Evolutionary conservation across 164 flowering plant genomes (phyloP).

Genomic region (Liriodendron chinense): DNA sequence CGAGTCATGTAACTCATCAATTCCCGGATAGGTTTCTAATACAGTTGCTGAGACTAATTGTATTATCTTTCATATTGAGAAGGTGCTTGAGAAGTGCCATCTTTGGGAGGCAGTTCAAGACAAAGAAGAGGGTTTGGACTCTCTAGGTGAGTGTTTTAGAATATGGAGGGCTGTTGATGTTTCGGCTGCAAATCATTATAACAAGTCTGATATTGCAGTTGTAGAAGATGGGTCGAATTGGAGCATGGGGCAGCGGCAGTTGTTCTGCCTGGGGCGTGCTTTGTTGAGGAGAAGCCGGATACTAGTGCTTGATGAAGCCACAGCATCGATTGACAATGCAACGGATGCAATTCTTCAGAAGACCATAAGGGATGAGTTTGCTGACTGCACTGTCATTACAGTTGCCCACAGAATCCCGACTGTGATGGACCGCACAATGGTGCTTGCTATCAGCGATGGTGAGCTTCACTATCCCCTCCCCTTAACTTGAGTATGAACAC

Average conservation of each 20-base stretch:
- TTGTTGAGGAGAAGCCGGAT: conserved; percentile 51
- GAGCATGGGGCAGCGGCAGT: conserved; percentile 74
- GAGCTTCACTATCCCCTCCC: neutral
- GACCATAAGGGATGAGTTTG: conserved; percentile 54
- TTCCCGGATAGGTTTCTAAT: no score
- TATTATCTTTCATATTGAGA: conserved; percentile 4
- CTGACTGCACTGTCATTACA: conserved; percentile 55
- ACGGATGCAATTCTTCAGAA: conserved; percentile 58
- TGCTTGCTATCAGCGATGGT: conserved; percentile 56
- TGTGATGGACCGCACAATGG: conserved; percentile 70
- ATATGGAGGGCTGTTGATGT: neutral
- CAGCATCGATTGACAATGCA: conserved; percentile 66
- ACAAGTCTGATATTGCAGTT: conserved; percentile 33
- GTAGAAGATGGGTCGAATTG: conserved; percentile 64
- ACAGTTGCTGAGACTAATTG: no score
- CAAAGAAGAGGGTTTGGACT: conserved; percentile 51
- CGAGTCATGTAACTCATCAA: no score
- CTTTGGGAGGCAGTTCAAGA: conserved; percentile 48
- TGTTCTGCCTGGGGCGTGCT: conserved; percentile 69
- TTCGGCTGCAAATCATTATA: neutral
- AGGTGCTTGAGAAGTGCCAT: conserved; percentile 72
- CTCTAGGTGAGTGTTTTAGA: conserved; percentile 36
- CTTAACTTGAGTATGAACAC: no score
- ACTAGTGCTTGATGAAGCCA: conserved; percentile 74
- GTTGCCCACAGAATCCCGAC: conserved; percentile 77